Percentiles rank a stretch among this genome's conserved stretches.
Evolutionary conservation across 2,329 filamentous ascomycete genomes (phyloP).

Genomic region (Nannizzia gypsea): DNA sequence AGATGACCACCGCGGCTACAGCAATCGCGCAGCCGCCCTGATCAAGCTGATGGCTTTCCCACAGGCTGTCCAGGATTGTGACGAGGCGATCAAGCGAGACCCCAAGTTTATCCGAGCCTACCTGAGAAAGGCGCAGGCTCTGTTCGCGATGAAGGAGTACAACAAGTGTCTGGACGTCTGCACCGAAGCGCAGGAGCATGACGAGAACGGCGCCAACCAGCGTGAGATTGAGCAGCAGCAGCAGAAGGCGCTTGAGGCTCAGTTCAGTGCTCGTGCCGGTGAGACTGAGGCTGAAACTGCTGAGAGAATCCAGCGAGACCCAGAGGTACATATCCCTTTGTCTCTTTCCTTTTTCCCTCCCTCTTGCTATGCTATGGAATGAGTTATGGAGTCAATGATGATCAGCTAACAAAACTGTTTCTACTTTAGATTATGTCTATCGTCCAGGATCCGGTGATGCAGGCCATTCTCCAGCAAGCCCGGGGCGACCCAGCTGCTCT

Average conservation of each 20-base stretch:
- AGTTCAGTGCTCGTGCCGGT: slow-evolving; percentile 82
- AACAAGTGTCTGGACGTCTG: slow-evolving; percentile 87
- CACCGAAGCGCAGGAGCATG: slow-evolving; percentile 64
- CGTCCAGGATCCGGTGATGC: slow-evolving; percentile 94
- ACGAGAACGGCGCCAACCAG: slow-evolving; percentile 66
- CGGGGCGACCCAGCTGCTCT: slow-evolving; percentile 86
- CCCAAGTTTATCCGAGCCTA: slow-evolving; percentile 90
- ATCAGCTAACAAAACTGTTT: no score
- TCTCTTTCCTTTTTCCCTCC: not conserved
- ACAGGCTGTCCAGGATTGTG: slow-evolving; percentile 82
- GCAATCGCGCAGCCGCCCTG: slow-evolving; percentile 91
- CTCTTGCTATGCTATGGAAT: not conserved
- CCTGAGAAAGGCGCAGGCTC: slow-evolving; percentile 88
- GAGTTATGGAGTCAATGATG: no score
- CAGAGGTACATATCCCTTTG: slow-evolving; percentile 54
- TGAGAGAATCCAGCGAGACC: slow-evolving; percentile 78
- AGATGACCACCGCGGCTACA: slow-evolving; percentile 85
- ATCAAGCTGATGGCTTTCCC: slow-evolving; percentile 96
- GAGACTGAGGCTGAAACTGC: slow-evolving; percentile 94
- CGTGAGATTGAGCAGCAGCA: slow-evolving; percentile 90
- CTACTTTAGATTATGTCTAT: slow-evolving; percentile 60
- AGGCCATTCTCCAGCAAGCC: slow-evolving; percentile 91
- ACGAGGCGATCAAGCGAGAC: slow-evolving; percentile 81
- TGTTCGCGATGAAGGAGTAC: slow-evolving; percentile 97
- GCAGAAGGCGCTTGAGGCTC: slow-evolving; percentile 80